phyloP scores from a whole-genome alignment of 1,284 basidiomycete species.

The Cutaneotrichosporon sp. region DNA sequence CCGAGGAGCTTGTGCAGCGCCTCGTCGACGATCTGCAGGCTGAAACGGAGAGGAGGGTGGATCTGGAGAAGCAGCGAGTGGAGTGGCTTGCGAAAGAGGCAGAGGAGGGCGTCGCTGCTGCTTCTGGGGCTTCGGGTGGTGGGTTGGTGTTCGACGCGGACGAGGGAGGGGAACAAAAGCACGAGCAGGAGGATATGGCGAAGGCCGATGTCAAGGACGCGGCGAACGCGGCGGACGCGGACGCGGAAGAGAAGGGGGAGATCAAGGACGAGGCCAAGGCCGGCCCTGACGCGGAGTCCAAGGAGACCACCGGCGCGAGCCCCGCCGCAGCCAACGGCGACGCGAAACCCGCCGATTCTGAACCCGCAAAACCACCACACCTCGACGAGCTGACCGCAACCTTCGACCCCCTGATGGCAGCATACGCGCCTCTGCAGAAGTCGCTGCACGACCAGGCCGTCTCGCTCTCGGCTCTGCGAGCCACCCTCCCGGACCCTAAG shows the following conservation, averaged over 20 bases:
- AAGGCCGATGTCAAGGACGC: neutral
- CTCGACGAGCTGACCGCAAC: constrained; percentile 24
- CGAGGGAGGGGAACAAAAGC: constrained; percentile 6
- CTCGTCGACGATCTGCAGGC: constrained; percentile 62
- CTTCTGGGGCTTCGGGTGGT: constrained; percentile 2
- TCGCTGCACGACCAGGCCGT: constrained; percentile 40
- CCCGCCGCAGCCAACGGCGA: neutral
- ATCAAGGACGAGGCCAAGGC: neutral
- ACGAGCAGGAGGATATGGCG: constrained; percentile 3
- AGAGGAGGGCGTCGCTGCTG: constrained; percentile 22
- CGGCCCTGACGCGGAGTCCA: too few relatives aligned
- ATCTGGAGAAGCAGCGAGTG: constrained; percentile 52
- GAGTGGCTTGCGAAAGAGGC: constrained; percentile 46
- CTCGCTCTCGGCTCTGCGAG: constrained; percentile 34
- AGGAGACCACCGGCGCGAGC: constrained; percentile 1
- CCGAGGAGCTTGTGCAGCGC: constrained; percentile 58
- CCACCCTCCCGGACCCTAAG: constrained; percentile 20
- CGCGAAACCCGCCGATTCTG: neutral
- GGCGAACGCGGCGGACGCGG: neutral
- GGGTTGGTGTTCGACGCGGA: constrained; percentile 18
- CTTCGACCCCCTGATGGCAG: constrained; percentile 30
- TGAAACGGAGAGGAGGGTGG: constrained; percentile 60
- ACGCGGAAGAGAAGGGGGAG: neutral
- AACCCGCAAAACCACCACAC: constrained; percentile 1
- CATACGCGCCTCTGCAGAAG: constrained; percentile 37